Conservation (phyloP, 2,329 filamentous ascomycete genomes). For the Rutstroemia sp. region DNA sequence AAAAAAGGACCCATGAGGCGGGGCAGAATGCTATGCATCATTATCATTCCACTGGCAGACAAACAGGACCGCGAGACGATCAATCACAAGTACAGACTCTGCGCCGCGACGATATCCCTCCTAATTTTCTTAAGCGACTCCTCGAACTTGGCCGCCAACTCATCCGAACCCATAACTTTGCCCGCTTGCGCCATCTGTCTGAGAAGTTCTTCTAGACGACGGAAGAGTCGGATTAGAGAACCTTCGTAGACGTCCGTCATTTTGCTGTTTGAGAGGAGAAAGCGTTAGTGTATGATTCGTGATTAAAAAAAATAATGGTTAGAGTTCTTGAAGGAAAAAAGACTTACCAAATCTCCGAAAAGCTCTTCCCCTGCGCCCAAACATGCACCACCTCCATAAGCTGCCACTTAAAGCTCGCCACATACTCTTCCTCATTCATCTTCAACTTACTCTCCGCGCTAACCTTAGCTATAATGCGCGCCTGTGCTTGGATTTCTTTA, state of each 20-base stretch:
- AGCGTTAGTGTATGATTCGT: background rate
- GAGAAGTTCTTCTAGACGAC: slow-evolving; percentile 85
- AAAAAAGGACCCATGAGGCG: no score
- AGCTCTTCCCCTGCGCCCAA: slow-evolving; percentile 86
- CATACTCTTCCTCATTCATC: slow-evolving; percentile 92
- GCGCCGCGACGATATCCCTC: slow-evolving; percentile 89
- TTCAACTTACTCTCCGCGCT: slow-evolving; percentile 90
- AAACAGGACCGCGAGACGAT: no score
- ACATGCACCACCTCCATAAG: slow-evolving; percentile 93
- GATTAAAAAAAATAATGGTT: background rate
- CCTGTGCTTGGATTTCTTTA: slow-evolving; percentile 80
- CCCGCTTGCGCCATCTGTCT: slow-evolving; percentile 92
- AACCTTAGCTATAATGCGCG: slow-evolving; percentile 83
- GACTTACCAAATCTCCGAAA: slow-evolving; percentile 89
- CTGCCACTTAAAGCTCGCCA: slow-evolving; percentile 83
- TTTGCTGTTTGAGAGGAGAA: slow-evolving; percentile 55
- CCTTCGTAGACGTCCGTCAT: slow-evolving; percentile 99
- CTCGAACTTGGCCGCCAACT: slow-evolving; percentile 88
- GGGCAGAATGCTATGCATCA: no score
- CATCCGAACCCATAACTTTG: slow-evolving; percentile 97
- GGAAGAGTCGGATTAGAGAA: slow-evolving; percentile 91
- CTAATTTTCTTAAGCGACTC: slow-evolving; percentile 76
- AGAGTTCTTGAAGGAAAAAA: background rate
- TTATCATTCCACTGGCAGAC: no score
- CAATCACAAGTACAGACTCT: slow-evolving; percentile 74